phyloP scores from a whole-genome alignment of 306 rosid species.

The Quercus robur region DNA sequence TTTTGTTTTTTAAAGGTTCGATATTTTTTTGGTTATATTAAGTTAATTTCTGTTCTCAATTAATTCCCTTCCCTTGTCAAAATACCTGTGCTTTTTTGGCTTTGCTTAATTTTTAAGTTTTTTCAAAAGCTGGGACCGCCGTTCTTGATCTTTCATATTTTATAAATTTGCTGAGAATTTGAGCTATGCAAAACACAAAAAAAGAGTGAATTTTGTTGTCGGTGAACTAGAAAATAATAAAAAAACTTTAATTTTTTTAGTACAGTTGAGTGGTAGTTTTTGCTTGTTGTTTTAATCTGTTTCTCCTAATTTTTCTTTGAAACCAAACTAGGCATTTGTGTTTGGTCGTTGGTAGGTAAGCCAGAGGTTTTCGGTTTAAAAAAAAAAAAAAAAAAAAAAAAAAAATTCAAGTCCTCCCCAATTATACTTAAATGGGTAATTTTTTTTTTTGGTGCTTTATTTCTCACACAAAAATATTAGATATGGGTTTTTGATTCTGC shows the following conservation, averaged over 20 bases:
- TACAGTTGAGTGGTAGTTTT: constrained; percentile 5
- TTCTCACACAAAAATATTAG: neutral
- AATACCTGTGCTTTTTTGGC: neutral
- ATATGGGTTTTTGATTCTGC: neutral
- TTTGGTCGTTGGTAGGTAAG: constrained; percentile 73
- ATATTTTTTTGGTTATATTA: neutral
- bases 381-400: too few relatives aligned
- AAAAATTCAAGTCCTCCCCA: too few relatives aligned
- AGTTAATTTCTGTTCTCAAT: constrained; percentile 1
- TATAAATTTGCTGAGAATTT: too few relatives aligned
- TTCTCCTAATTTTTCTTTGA: constrained; percentile 30
- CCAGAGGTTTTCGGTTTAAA: constrained; percentile 10
- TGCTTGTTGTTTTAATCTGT: constrained; percentile 1
- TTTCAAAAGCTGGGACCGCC: neutral
- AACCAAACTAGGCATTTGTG: constrained; percentile 26
- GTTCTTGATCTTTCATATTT: too few relatives aligned
- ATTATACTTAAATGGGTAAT: neutral
- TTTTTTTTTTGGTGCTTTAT: neutral
- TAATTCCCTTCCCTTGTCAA: too few relatives aligned
- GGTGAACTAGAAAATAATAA: neutral
- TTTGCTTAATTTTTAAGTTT: neutral
- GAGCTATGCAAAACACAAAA: too few relatives aligned
- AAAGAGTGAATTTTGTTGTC: too few relatives aligned
- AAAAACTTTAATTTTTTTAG: neutral
- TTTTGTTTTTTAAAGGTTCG: neutral